Percentiles rank a stretch among this genome's conserved stretches.
phyloP scores from a whole-genome alignment of 805 yeast genomes.

The Cyberlindnera xylosilytica region DNA sequence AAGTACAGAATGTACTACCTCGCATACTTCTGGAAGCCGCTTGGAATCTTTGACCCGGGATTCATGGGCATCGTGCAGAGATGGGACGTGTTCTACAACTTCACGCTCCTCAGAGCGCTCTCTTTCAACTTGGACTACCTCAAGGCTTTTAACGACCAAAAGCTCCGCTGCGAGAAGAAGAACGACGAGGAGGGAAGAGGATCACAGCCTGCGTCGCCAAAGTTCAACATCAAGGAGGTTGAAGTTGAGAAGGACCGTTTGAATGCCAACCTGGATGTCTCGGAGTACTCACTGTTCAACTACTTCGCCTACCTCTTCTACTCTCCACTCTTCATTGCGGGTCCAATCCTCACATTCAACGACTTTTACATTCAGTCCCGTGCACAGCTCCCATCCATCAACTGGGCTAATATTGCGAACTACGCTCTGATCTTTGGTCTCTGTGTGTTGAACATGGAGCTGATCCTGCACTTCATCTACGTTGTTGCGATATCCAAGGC shows the following conservation, averaged over 20 bases:
- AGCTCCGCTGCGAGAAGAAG: conserved; percentile 17
- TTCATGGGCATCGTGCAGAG: conserved; percentile 76
- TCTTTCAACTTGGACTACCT: conserved; percentile 80
- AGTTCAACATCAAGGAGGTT: conserved; percentile 6
- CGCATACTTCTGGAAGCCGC: conserved; percentile 37
- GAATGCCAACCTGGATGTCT: conserved; percentile 55
- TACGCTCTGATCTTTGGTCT: conserved; percentile 69
- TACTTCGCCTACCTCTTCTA: conserved; percentile 77
- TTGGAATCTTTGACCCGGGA: conserved; percentile 55
- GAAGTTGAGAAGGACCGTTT: conserved; percentile 53
- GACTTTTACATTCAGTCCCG: conserved; percentile 87
- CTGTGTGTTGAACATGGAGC: conserved; percentile 86
- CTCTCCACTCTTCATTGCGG: conserved; percentile 90
- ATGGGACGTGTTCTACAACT: conserved; percentile 96
- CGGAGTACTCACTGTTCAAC: conserved; percentile 60
- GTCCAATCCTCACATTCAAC: conserved; percentile 91
- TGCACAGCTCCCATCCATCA: conserved; percentile 57
- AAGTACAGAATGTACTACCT: conserved; percentile 51
- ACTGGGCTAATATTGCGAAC: conserved; percentile 44
- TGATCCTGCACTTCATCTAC: conserved; percentile 79
- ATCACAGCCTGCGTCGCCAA: conserved; percentile 21
- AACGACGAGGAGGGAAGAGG: conserved; percentile 25
- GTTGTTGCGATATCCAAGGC: conserved; percentile 92
- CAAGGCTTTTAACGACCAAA: conserved; percentile 33
- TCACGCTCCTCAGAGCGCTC: conserved; percentile 78